A percentile compares a stretch with the other conserved stretches of the same genome.
Conservation (phyloP, 192 early-diverging fungal genomes). For the Chytriomyces hyalinus region DNA sequence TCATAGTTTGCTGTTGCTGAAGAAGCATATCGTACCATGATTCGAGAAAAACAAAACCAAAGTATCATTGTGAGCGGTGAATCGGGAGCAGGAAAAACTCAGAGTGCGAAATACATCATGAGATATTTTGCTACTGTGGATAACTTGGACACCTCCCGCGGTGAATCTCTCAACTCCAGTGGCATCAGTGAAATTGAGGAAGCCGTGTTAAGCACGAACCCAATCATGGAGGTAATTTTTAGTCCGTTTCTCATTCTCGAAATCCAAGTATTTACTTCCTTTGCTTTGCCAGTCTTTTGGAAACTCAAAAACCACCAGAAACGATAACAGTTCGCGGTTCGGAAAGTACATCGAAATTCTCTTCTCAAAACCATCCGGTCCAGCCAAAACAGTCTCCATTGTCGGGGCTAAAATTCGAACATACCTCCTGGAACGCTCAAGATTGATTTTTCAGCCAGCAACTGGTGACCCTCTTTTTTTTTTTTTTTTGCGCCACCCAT, state of each 20-base stretch:
- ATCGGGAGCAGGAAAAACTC: conserved; percentile 93
- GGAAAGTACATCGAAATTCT: conserved; percentile 99
- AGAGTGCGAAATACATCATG: conserved; percentile 98
- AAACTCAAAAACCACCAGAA: conserved; percentile 98
- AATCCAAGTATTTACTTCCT: conserved; percentile 13
- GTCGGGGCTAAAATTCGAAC: conserved; percentile 93
- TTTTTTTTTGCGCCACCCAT: conserved; percentile 70
- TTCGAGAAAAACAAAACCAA: conserved; percentile 91
- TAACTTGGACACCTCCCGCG: conserved; percentile 37
- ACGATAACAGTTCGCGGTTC: conserved; percentile 98
- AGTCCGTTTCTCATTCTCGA: background rate
- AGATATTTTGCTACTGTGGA: conserved; percentile 85
- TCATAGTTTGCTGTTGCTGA: conserved; percentile 93
- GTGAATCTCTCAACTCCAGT: background rate
- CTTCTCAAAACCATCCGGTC: conserved; percentile 68
- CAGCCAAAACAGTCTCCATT: conserved; percentile 69
- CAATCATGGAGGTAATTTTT: conserved; percentile 88
- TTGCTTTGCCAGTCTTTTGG: conserved; percentile 75
- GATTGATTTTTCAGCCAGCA: conserved; percentile 92
- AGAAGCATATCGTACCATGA: conserved; percentile 97
- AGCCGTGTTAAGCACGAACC: conserved; percentile 87
- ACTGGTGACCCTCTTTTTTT: conserved; percentile 62
- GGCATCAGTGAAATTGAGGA: conserved; percentile 59
- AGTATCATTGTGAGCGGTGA: conserved; percentile 98
- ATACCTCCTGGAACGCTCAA: conserved; percentile 93